These are phyloP conservation scores for Nitzschia sp. DNA, from an alignment of 108 stramenopile species.

Conservation along the genomic window DNA sequence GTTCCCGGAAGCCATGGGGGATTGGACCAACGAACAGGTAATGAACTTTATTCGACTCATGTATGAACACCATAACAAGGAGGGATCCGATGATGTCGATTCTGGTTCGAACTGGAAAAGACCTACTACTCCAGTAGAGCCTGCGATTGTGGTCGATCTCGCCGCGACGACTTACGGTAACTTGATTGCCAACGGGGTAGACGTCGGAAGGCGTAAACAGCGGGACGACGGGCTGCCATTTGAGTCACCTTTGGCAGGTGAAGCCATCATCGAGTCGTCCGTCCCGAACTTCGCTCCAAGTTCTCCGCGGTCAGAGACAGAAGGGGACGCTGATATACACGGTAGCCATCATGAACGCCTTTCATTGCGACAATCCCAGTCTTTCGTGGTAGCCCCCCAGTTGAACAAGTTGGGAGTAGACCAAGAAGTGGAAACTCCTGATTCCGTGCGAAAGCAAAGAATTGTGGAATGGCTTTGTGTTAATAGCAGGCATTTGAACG, in stretches of 20 bases:
- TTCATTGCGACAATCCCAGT: constrained; percentile 21
- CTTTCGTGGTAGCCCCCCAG: constrained; percentile 56
- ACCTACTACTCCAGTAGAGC: constrained; percentile 58
- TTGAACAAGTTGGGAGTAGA: background rate
- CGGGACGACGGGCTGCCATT: constrained; percentile 44
- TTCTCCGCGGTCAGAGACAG: constrained; percentile 8
- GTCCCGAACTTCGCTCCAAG: constrained; percentile 21
- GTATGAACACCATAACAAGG: constrained; percentile 59
- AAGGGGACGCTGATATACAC: constrained; percentile 2
- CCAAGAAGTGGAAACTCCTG: constrained; percentile 41
- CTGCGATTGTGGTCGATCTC: constrained; percentile 72
- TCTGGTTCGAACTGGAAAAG: constrained; percentile 7
- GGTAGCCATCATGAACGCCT: background rate
- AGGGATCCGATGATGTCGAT: constrained; percentile 41
- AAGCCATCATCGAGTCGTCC: constrained; percentile 65
- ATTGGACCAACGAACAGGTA: constrained; percentile 85
- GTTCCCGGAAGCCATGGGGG: constrained; percentile 72
- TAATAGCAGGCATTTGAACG: constrained; percentile 69
- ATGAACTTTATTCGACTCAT: constrained; percentile 81
- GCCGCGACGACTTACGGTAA: constrained; percentile 70
- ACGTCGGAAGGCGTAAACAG: constrained; percentile 47
- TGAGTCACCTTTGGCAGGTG: constrained; percentile 58
- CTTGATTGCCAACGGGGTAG: constrained; percentile 66
- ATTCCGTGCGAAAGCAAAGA: constrained; percentile 63
- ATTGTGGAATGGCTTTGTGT: constrained; percentile 79